Conservation (phyloP, 2,329 filamentous ascomycete species). For the Colletotrichum noveboracense region DNA sequence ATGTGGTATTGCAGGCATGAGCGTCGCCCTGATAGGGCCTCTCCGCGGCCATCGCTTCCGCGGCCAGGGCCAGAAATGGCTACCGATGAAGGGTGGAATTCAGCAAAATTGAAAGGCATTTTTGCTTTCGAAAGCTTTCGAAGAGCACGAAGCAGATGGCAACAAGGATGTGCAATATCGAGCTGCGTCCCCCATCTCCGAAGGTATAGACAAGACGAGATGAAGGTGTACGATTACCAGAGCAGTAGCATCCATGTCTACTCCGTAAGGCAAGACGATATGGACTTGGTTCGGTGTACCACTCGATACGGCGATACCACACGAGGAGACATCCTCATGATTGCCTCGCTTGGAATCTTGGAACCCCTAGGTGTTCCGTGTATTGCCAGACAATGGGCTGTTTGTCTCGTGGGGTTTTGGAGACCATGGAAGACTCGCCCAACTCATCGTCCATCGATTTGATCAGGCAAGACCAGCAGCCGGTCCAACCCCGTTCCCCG, state of each 20-base stretch:
- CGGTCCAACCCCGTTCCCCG: not conserved
- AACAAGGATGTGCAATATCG: not conserved
- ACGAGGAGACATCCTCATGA: not conserved
- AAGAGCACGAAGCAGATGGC: not conserved
- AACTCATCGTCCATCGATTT: not conserved
- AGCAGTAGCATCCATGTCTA: not conserved
- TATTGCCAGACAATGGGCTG: conserved; percentile 4
- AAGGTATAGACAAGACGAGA: not conserved
- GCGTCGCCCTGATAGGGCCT: not conserved
- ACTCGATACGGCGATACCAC: not conserved
- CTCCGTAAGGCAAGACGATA: not conserved
- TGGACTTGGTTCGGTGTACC: not conserved
- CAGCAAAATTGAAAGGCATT: not conserved
- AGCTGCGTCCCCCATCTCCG: not conserved
- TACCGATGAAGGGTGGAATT: not conserved
- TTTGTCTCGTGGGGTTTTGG: not conserved
- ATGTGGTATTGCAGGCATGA: not conserved
- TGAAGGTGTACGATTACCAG: not conserved
- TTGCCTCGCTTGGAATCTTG: not conserved
- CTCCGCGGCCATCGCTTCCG: not conserved
- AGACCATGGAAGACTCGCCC: not conserved
- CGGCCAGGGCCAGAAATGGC: not conserved
- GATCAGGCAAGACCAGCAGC: not conserved
- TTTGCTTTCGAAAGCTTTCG: not conserved
- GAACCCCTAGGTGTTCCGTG: not conserved